Conservation (phyloP, 2,329 filamentous ascomycete species). For the Pyrenochaeta sp. region DNA sequence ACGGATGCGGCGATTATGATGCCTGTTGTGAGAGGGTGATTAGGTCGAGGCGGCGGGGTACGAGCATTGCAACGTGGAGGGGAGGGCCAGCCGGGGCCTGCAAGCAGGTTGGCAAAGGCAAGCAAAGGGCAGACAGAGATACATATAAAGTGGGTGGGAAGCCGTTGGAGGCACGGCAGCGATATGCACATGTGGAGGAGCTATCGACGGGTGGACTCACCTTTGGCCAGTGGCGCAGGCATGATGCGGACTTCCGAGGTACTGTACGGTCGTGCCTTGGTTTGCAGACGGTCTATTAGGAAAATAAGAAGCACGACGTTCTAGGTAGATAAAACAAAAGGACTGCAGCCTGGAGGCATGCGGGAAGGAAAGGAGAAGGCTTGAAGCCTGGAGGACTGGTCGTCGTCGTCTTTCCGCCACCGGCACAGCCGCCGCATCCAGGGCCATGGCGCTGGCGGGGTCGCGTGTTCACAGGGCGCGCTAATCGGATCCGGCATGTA, state of each 20-base stretch:
- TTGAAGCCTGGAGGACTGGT: conserved; percentile 3
- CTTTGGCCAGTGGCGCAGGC: conserved; percentile 54
- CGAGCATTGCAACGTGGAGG: conserved; percentile 2
- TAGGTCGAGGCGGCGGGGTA: conserved; percentile 31
- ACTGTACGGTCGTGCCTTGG: neutral
- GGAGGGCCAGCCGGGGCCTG: conserved; percentile 35
- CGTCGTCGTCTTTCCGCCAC: neutral
- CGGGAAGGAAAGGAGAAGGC: neutral
- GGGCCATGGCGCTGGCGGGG: neutral
- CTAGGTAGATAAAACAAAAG: neutral
- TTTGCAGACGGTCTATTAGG: neutral
- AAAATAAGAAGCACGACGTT: neutral
- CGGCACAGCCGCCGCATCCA: conserved; percentile 1
- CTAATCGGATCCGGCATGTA: conserved; percentile 1
- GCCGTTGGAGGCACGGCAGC: conserved; percentile 29
- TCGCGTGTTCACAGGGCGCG: neutral
- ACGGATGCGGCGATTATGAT: conserved; percentile 69
- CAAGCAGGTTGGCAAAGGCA: conserved; percentile 43
- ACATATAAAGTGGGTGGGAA: conserved; percentile 7
- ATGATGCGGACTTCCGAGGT: conserved; percentile 25
- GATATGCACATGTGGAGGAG: conserved; percentile 31
- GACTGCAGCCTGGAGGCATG: neutral
- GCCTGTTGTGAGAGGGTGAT: conserved; percentile 55
- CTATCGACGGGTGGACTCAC: conserved; percentile 29
- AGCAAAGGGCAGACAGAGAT: conserved; percentile 2